Conservation (phyloP, 2,329 filamentous ascomycete species). For the Pleomassaria siparia region DNA sequence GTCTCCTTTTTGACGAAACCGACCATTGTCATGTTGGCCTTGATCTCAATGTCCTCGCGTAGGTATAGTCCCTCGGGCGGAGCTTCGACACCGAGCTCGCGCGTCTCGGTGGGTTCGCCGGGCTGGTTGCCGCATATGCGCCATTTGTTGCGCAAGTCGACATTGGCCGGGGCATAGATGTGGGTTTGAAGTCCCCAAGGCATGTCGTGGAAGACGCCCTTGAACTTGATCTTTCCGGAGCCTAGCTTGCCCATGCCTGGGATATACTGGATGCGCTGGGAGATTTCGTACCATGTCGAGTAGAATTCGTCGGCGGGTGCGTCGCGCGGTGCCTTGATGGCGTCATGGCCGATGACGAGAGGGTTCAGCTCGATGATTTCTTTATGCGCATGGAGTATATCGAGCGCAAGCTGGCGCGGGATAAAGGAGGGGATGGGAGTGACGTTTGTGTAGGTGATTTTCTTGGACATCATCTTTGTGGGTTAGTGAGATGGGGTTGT, state of each 20-base stretch:
- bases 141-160: conserved; percentile 70
- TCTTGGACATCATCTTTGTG: conserved; percentile 53
- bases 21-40: conserved; percentile 67
- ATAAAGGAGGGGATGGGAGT: conserved; percentile 71
- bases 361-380: conserved; percentile 73
- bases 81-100: conserved; percentile 65
- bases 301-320: conserved; percentile 71
- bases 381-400: conserved; percentile 70
- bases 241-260: conserved; percentile 67
- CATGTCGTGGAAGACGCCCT: conserved; percentile 71
- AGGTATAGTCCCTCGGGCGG: conserved; percentile 68
- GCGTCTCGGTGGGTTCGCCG: conserved; percentile 63
- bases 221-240: conserved; percentile 67
- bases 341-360: conserved; percentile 64
- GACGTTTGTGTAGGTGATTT: conserved; percentile 67
- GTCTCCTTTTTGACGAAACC: conserved; percentile 67
- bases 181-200: conserved; percentile 72
- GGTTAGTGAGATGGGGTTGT: conserved; percentile 5
- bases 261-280: conserved; percentile 67
- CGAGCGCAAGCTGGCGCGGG: conserved; percentile 70
- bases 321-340: conserved; percentile 67
- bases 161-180: conserved; percentile 67
- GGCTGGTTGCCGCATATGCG: conserved; percentile 69
- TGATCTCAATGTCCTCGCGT: conserved; percentile 70
- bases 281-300: conserved; percentile 74